phyloP scores from a whole-genome alignment of 441 rosid genomes.

The Melastoma candidum region DNA sequence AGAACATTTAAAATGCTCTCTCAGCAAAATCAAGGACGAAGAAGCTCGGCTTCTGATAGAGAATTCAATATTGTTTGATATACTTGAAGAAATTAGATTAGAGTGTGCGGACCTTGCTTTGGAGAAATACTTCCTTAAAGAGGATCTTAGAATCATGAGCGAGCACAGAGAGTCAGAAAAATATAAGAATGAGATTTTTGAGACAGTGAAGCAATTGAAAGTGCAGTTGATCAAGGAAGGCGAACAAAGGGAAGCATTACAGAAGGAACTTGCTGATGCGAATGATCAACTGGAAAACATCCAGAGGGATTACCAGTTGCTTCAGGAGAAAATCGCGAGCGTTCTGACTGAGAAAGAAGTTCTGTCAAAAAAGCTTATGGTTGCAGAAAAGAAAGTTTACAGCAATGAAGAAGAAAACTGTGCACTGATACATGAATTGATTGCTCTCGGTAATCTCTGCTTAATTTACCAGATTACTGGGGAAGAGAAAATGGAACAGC shows the following conservation, averaged over 20 bases:
- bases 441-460: constrained; percentile 37
- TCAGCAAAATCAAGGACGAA: constrained; percentile 39
- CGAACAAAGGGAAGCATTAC: constrained; percentile 34
- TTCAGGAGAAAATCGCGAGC: constrained; percentile 42
- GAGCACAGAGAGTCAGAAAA: constrained; percentile 34
- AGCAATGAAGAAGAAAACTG: constrained; percentile 54
- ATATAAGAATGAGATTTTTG: constrained; percentile 38
- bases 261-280: constrained; percentile 31
- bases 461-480: constrained; percentile 50
- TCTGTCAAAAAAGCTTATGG: constrained; percentile 37
- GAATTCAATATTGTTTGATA: constrained; percentile 47
- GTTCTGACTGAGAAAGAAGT: constrained; percentile 35
- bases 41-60: constrained; percentile 46
- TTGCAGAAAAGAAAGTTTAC: constrained; percentile 38
- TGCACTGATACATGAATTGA: constrained; percentile 39
- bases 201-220: constrained; percentile 45
- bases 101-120: constrained; percentile 35
- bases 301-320: constrained; percentile 35
- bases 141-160: constrained; percentile 26
- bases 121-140: constrained; percentile 26
- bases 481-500: constrained; percentile 49
- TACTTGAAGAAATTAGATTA: constrained; percentile 31
- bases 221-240: constrained; percentile 38
- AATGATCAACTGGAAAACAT: constrained; percentile 29
- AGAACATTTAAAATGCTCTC: constrained; percentile 33